Evolutionary conservation across 139 green algal species (phyloP).

Genomic region (Ostreobium quekettii): DNA sequence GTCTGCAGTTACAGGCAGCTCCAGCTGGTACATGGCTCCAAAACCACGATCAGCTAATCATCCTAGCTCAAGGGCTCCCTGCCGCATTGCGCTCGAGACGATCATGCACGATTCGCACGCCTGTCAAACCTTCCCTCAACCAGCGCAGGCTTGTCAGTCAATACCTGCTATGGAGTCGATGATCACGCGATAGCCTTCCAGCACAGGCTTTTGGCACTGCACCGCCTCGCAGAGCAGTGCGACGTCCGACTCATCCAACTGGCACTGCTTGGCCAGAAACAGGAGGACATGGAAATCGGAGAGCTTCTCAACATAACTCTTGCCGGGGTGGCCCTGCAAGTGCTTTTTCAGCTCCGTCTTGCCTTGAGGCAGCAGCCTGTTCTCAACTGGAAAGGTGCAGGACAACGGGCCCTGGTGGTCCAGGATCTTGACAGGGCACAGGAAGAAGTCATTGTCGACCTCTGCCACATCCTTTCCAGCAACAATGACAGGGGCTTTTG

Average conservation of each 20-base stretch:
- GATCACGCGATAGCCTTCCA: conserved; percentile 82
- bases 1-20: no score
- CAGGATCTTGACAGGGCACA: conserved; percentile 81
- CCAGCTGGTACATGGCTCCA: no score
- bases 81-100: no score
- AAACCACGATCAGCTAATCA: no score
- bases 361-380: conserved; percentile 69
- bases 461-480: conserved; percentile 76
- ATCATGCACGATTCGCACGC: no score
- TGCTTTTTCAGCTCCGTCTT: conserved; percentile 70
- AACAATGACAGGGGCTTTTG: conserved; percentile 66
- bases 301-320: conserved; percentile 62
- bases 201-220: conserved; percentile 36
- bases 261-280: conserved; percentile 76
- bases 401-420: conserved; percentile 75
- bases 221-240: conserved; percentile 61
- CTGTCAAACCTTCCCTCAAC: no score
- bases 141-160: conserved; percentile 20
- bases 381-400: conserved; percentile 85
- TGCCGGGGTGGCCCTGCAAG: conserved; percentile 39
- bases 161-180: conserved; percentile 78
- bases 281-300: conserved; percentile 94
- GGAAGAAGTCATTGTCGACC: conserved; percentile 96
- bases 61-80: no score
- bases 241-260: conserved; percentile 73